Evolutionary conservation across 371 early-diverging fungal genomes (phyloP).

Genomic region (Amoeboaphelidium occidentale): DNA sequence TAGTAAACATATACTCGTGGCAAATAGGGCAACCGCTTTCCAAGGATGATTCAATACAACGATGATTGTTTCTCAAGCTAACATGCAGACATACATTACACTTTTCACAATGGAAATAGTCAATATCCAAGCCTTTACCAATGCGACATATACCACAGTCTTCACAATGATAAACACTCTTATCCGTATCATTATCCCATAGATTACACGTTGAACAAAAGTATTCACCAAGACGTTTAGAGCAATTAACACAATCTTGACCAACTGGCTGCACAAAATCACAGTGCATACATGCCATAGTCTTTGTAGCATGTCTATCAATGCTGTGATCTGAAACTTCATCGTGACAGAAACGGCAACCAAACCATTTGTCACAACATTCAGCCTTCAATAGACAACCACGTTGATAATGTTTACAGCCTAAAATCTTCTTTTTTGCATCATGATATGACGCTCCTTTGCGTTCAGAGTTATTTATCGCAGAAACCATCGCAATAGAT

Average conservation of each 20-base stretch:
- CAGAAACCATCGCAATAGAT: background rate
- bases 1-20: conserved; percentile 81
- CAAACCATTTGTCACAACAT: conserved; percentile 68
- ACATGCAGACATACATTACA: conserved; percentile 83
- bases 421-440: conserved; percentile 22
- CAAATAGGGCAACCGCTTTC: conserved; percentile 92
- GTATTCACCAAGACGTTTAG: conserved; percentile 36
- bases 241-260: conserved; percentile 46
- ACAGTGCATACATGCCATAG: conserved; percentile 87
- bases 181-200: conserved; percentile 60
- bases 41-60: conserved; percentile 74
- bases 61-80: conserved; percentile 42
- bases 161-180: conserved; percentile 71
- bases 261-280: conserved; percentile 45
- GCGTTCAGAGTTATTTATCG: background rate
- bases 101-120: conserved; percentile 79
- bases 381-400: conserved; percentile 61
- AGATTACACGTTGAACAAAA: conserved; percentile 81
- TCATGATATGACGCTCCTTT: conserved; percentile 16
- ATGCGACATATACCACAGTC: conserved; percentile 81
- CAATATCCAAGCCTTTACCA: conserved; percentile 46
- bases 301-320: conserved; percentile 38
- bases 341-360: conserved; percentile 94
- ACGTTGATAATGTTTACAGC: conserved; percentile 85
- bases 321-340: conserved; percentile 60